Base-by-base conservation (phyloP, 148 eudicot species). In the Cornus suecica region DNA sequence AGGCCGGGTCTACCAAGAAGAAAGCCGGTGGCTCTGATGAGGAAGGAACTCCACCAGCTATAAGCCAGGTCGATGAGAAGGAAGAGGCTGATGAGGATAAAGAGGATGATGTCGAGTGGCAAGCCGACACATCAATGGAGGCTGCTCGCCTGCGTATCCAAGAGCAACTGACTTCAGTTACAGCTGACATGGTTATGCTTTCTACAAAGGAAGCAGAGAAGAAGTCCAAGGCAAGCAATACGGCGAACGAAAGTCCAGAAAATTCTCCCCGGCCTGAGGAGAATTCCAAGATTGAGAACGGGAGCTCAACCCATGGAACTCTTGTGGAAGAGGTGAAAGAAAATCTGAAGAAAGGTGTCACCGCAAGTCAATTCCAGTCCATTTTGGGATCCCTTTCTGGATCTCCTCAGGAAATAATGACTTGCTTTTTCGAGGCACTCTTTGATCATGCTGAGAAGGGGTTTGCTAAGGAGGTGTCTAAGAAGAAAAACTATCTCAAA, bases 151-250 rank as follows among this genome's bases (percentile, higher is more conserved):
- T 74, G 69, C 79, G 89, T 73, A 92, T 92, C 28, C 87, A 89
- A 25, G 93, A 92, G 72, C 97, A 92, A 84, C 86, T 92, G 27
- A 92, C 82, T 76, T 84, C 93, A 54, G 95, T 82, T 52, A 90
- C 97, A 16, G 86, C 97, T 60, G 91, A 90, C 69, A 90, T 92
- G 97, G 97, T 92, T 69, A 87, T 92, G 83, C 92, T 92, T 34
- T 31, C 91, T 0, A 84, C 94, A 18, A 68, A 76, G 24, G 97
- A 91, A 68, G 42, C 83, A 22, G 76, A 62, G 20, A 85, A 80
- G 76, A 86, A 88, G 79, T 65, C 65, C 5, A 75, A 66, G 31
- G 70, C 61, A 22, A 26, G 70, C 48, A 64, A 30, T 29, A 65
- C 31, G 51, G 29, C 70, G 4, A 27, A 70, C 31, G 24, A 74